Conservation (phyloP, 108 stramenopile species). For the Aurantiochytrium sp. region DNA sequence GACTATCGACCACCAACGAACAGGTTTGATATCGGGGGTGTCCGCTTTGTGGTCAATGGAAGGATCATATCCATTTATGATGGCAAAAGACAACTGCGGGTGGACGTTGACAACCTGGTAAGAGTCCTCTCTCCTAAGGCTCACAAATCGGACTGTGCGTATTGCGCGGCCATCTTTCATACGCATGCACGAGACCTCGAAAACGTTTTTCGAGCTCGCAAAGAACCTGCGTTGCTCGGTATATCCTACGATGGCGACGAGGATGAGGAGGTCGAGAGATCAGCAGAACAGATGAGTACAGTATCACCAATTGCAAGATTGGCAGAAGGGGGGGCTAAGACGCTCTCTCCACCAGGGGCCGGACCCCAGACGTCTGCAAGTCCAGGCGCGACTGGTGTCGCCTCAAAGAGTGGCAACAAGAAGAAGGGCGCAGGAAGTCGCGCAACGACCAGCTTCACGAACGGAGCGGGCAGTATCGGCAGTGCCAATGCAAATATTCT, state of each 20-base stretch:
- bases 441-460: too few species aligned
- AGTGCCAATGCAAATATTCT: too few species aligned
- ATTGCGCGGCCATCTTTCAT: not conserved
- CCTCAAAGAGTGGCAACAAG: too few species aligned
- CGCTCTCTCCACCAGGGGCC: too few species aligned
- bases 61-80: not conserved
- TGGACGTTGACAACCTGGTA: not conserved
- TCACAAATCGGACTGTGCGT: not conserved
- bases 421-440: too few species aligned
- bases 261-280: not conserved
- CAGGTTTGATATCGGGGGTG: not conserved
- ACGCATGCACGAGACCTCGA: not conserved
- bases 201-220: not conserved
- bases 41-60: not conserved
- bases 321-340: too few species aligned
- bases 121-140: not conserved
- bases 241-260: not conserved
- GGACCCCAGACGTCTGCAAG: too few species aligned
- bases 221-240: not conserved
- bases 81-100: not conserved
- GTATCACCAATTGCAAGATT: too few species aligned
- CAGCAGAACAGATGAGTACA: too few species aligned
- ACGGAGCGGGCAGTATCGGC: too few species aligned
- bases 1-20: not conserved
- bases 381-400: too few species aligned